Conservation (phyloP, 495 filamentous ascomycete species). For the Cercophora samala region DNA sequence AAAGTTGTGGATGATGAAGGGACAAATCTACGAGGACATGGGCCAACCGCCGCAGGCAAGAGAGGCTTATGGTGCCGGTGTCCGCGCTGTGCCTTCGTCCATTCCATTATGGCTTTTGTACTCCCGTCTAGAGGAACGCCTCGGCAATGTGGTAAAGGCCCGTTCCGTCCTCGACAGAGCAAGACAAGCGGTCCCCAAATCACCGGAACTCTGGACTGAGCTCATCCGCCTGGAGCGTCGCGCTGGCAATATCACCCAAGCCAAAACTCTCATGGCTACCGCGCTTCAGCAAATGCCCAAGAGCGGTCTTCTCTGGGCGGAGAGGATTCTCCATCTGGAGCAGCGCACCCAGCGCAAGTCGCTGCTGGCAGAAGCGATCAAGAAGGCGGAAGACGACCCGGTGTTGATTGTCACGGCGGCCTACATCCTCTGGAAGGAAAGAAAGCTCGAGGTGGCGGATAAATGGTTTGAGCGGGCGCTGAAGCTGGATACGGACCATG, state of each 20-base stretch:
- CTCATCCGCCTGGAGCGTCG: constrained; percentile 87
- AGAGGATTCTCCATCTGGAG: constrained; percentile 93
- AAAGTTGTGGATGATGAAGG: constrained; percentile 98
- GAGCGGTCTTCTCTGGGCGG: constrained; percentile 86
- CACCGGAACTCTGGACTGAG: constrained; percentile 82
- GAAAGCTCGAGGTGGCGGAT: constrained; percentile 83
- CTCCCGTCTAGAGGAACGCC: constrained; percentile 79
- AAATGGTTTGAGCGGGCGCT: constrained; percentile 97
- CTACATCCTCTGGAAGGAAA: constrained; percentile 56
- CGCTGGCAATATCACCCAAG: constrained; percentile 77
- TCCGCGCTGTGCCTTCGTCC: constrained; percentile 76
- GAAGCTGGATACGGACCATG: constrained; percentile 75
- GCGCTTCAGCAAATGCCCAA: constrained; percentile 88
- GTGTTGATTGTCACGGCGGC: constrained; percentile 65
- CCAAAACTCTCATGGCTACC: constrained; percentile 85
- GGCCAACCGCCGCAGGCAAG: constrained; percentile 76
- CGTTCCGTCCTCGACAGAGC: constrained; percentile 89
- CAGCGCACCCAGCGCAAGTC: constrained; percentile 86
- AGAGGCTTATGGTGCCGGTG: constrained; percentile 87
- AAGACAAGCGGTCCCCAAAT: constrained; percentile 79
- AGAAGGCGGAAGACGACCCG: constrained; percentile 91
- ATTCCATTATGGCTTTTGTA: constrained; percentile 88
- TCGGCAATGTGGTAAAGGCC: constrained; percentile 82
- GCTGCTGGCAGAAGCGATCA: constrained; percentile 86
- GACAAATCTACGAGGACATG: constrained; percentile 87